phyloP scores from a whole-genome alignment of 306 rosid genomes.

The Leucaena leucocephala region DNA sequence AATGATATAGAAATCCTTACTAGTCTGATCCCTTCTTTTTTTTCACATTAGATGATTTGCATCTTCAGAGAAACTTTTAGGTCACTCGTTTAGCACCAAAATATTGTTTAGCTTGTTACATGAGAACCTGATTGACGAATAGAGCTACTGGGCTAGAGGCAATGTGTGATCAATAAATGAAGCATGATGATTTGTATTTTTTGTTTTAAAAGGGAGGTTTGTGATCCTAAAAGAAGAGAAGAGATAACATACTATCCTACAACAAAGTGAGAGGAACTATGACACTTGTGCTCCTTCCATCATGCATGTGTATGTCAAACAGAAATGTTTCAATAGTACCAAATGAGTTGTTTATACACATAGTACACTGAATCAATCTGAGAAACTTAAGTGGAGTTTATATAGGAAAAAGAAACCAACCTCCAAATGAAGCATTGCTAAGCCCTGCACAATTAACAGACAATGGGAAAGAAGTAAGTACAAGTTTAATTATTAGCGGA shows the following conservation, averaged over 20 bases:
- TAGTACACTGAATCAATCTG: background rate
- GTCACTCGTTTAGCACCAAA: background rate
- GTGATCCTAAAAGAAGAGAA: slow-evolving; percentile 16
- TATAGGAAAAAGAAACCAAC: slow-evolving; percentile 52
- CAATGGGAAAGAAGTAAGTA: slow-evolving; percentile 41
- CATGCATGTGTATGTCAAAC: background rate
- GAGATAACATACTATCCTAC: background rate
- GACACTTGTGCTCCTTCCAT: slow-evolving; percentile 3
- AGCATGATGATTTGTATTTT: background rate
- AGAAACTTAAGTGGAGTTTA: slow-evolving; percentile 9
- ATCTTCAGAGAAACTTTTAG: background rate
- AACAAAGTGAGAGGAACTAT: slow-evolving; percentile 20
- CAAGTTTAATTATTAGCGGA: background rate
- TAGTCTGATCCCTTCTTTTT: slow-evolving; percentile 21
- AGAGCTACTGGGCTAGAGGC: background rate
- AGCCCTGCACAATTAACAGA: slow-evolving; percentile 66
- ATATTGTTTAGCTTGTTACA: background rate
- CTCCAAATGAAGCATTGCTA: slow-evolving; percentile 85
- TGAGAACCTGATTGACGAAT: background rate
- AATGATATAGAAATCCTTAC: slow-evolving; percentile 1
- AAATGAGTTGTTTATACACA: slow-evolving; percentile 1
- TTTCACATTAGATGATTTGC: slow-evolving; percentile 8
- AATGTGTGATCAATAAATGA: background rate
- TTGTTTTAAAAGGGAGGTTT: slow-evolving; percentile 5
- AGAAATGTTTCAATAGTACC: background rate